Base-by-base conservation (phyloP, 176 grass and related monocot genomes). In the Aechmea fasciata region DNA sequence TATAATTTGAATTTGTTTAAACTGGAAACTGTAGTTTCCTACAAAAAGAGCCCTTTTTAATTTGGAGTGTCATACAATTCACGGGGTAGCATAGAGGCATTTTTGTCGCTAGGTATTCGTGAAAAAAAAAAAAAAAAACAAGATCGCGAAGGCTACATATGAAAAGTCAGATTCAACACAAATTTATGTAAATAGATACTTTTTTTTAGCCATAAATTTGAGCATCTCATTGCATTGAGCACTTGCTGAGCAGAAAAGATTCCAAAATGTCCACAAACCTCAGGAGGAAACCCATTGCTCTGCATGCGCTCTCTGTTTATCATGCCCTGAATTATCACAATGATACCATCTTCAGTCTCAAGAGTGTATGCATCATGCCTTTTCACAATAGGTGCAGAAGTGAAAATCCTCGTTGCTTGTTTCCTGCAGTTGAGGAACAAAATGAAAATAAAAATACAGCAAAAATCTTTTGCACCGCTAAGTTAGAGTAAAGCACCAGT, bases 311-410 rank as follows among this genome's bases (percentile, higher is more conserved):
- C 18, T 73, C 68, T 69, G 75, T 69, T 54, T 15, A 71, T 53
- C 51, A 70, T 76, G 68, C 51, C 80, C 47, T 77, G 69, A 68
- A 83, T 41, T 78, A 83, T 33, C 13, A 77, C 48, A 62, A 23
- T 63, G 48, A 77, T 41, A 41, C 64, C 55, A 64, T 72, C 74
- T 83, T 48, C 63, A 47, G 63, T 57, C 64, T 83, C 80, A 68
- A 73, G 25, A 72, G 24, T 73, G 67, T 66, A 78, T 48, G 75
- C 75, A 68, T 55, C 69, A 72, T 64, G 47, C 19, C 74, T 28
- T 50, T 67, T 83, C 10, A 70, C 33, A 69, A 77, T 63, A 62
- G 75, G 65, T 18, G 66, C 75, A 69, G 65, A 77, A 69, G 13
- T 50, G 66, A 77, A 77, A 6, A 77, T 28, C 50, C 66, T 57